Evolutionary conservation across 2,329 filamentous ascomycete species (phyloP).

Genomic region (Setomelanomma holmii): DNA sequence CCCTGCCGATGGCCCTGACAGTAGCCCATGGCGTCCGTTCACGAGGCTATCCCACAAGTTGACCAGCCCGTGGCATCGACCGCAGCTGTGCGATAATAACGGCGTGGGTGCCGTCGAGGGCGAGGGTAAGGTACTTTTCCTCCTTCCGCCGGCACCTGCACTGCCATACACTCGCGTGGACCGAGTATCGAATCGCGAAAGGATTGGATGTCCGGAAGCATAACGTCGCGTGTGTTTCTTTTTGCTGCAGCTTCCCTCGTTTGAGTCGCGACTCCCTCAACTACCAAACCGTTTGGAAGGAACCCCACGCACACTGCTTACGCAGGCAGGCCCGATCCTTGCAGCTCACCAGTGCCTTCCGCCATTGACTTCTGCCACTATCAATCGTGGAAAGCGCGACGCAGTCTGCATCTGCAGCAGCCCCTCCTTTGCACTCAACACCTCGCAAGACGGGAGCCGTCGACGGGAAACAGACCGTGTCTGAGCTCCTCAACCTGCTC

Average conservation of each 20-base stretch:
- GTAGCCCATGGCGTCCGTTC: conserved; percentile 17
- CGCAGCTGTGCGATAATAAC: conserved; percentile 21
- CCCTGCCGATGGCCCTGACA: conserved; percentile 28
- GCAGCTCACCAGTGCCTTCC: conserved; percentile 30
- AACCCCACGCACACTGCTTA: conserved; percentile 32
- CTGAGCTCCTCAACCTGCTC: conserved; percentile 20
- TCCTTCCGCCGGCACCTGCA: conserved; percentile 3
- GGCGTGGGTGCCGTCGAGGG: conserved; percentile 8
- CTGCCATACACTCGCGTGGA: neutral
- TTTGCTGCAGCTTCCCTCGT: conserved; percentile 31
- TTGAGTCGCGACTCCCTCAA: conserved; percentile 28
- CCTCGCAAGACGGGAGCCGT: conserved; percentile 13
- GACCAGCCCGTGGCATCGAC: conserved; percentile 16
- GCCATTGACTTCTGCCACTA: conserved; percentile 11
- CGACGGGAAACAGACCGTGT: conserved; percentile 37
- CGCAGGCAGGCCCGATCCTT: conserved; percentile 40
- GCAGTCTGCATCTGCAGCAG: conserved; percentile 13
- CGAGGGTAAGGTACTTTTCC: neutral
- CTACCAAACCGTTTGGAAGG: conserved; percentile 34
- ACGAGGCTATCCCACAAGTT: conserved; percentile 18
- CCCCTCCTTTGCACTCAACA: conserved; percentile 19
- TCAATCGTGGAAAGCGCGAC: conserved; percentile 22
- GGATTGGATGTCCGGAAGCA: neutral
- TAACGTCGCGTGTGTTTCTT: conserved; percentile 8
- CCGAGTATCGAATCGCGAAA: neutral